phyloP scores from a whole-genome alignment of 2,329 filamentous ascomycete species.

The Arthroderma uncinatum region DNA sequence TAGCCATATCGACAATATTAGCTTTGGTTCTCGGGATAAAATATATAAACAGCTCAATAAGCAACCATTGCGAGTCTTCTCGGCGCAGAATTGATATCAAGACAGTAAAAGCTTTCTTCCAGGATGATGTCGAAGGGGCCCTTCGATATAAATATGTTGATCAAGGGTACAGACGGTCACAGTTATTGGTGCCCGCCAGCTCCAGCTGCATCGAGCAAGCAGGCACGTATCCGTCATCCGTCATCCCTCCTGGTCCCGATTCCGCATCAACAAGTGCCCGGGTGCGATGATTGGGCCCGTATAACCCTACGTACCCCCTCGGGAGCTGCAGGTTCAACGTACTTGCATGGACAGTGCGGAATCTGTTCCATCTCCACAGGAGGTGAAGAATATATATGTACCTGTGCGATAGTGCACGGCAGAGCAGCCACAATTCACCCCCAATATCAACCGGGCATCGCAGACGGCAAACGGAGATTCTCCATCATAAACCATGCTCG shows the following conservation, averaged over 20 bases:
- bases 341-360: not conserved
- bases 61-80: not conserved
- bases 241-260: not conserved
- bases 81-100: too few species aligned
- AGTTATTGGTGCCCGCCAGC: not conserved
- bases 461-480: too few species aligned
- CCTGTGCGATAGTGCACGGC: too few species aligned
- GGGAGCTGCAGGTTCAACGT: too few species aligned
- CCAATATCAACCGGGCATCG: too few species aligned
- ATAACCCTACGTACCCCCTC: too few species aligned
- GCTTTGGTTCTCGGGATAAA: too few species aligned
- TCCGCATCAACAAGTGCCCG: not conserved
- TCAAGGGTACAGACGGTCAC: too few species aligned
- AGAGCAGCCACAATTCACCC: too few species aligned
- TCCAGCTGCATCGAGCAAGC: not conserved
- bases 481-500: too few species aligned
- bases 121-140: not conserved
- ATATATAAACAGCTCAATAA: not conserved
- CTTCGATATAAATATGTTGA: not conserved
- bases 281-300: not conserved
- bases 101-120: too few species aligned
- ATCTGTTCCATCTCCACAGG: not conserved
- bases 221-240: not conserved
- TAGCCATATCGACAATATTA: conserved; percentile 8
- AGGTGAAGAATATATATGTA: too few species aligned